A percentile compares a stretch with the other conserved stretches of the same genome.
Conservation (phyloP, 768 basidiomycete species). For the Russula virescens region DNA sequence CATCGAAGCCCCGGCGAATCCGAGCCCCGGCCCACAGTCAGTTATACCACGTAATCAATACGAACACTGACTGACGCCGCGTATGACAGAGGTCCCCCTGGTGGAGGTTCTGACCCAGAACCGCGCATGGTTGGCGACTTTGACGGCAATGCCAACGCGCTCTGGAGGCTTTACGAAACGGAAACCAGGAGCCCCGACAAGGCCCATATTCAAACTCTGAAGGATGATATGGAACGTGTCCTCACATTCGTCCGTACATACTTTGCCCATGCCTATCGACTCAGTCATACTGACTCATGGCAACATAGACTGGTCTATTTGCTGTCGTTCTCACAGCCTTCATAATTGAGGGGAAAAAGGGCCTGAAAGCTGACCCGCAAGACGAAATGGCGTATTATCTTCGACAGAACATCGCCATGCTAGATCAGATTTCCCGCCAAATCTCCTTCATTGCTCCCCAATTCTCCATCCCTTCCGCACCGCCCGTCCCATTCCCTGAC, state of each 20-base stretch:
- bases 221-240: not conserved
- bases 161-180: not conserved
- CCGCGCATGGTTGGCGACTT: not conserved
- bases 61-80: not conserved
- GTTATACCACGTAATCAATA: no score
- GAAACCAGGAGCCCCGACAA: not conserved
- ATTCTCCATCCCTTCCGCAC: not conserved
- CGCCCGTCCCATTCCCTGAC: not conserved
- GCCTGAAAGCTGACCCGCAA: not conserved
- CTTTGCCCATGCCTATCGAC: not conserved
- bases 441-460: not conserved
- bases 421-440: not conserved
- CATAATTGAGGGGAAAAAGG: not conserved
- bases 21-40: no score
- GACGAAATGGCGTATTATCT: not conserved
- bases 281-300: not conserved
- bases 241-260: not conserved
- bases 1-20: no score
- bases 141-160: not conserved
- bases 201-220: not conserved
- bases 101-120: not conserved
- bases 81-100: not conserved
- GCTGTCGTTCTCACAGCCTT: not conserved
- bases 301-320: not conserved
- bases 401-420: not conserved